Evolutionary conservation across 2,329 filamentous ascomycete genomes (phyloP).

Genomic region (Penicillium frequentans): DNA sequence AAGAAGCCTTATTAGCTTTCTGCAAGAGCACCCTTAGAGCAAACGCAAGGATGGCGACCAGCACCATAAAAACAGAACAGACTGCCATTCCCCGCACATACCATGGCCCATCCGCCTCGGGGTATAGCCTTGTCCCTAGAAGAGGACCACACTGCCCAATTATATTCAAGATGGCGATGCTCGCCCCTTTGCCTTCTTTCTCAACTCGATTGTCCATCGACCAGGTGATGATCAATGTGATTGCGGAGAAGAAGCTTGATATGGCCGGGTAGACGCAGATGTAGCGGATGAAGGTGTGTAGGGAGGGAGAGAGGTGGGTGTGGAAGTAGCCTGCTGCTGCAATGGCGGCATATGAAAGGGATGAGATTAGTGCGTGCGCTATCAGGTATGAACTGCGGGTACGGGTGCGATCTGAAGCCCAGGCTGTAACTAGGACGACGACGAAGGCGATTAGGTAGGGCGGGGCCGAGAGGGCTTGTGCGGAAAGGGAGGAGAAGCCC

Average conservation of each 20-base stretch:
- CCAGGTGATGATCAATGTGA: slow-evolving; percentile 85
- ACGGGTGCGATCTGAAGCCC: slow-evolving; percentile 66
- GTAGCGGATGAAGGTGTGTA: slow-evolving; percentile 58
- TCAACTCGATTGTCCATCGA: slow-evolving; percentile 79
- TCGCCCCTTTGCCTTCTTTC: slow-evolving; percentile 68
- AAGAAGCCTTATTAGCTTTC: slow-evolving; percentile 47
- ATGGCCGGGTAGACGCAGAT: slow-evolving; percentile 75
- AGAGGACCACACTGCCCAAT: slow-evolving; percentile 79
- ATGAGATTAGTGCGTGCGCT: slow-evolving; percentile 68
- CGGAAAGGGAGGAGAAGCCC: slow-evolving; percentile 66
- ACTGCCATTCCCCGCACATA: slow-evolving; percentile 63
- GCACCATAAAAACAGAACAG: slow-evolving; percentile 63
- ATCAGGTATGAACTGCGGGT: slow-evolving; percentile 67
- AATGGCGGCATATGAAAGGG: slow-evolving; percentile 63
- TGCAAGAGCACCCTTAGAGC: slow-evolving; percentile 56
- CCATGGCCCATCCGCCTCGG: slow-evolving; percentile 57
- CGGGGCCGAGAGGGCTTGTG: slow-evolving; percentile 78
- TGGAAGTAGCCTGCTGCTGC: slow-evolving; percentile 52
- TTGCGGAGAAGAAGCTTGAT: slow-evolving; percentile 78
- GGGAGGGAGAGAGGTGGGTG: slow-evolving; percentile 29
- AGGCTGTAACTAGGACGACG: slow-evolving; percentile 69
- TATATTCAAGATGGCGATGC: slow-evolving; percentile 77
- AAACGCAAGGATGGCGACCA: slow-evolving; percentile 58
- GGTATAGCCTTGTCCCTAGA: slow-evolving; percentile 67
- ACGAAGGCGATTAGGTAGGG: slow-evolving; percentile 77